Conservation (phyloP, 306 rosid genomes). For the Cucurbita pepo region DNA sequence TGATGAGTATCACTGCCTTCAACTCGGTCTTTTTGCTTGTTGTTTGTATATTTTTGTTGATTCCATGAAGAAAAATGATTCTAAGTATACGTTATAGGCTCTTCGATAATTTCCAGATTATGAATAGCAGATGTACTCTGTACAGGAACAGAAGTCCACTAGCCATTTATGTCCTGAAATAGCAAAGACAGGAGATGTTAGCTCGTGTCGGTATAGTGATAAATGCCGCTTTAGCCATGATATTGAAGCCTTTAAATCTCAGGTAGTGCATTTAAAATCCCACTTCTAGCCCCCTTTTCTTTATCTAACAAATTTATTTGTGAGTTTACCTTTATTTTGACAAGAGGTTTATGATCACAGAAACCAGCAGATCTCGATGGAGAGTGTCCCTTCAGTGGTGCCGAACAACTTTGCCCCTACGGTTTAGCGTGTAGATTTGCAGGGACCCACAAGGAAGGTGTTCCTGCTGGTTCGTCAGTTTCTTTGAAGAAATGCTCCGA, state of each 20-base stretch:
- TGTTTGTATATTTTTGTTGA: neutral
- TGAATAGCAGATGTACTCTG: neutral
- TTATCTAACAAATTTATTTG: neutral
- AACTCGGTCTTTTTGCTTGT: neutral
- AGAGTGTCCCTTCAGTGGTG: conserved; percentile 53
- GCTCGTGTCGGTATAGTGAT: conserved; percentile 49
- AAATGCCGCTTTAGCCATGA: conserved; percentile 87
- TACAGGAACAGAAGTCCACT: conserved; percentile 55
- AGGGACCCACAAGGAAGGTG: conserved; percentile 38
- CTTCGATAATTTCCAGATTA: neutral
- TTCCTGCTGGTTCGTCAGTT: conserved; percentile 12
- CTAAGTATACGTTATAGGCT: neutral
- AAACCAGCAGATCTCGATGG: conserved; percentile 72
- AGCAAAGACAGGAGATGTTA: conserved; percentile 60
- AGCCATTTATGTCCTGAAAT: conserved; percentile 48
- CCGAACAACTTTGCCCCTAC: conserved; percentile 50
- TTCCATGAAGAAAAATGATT: neutral
- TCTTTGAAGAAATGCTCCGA: conserved; percentile 34
- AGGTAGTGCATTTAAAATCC: conserved; percentile 25
- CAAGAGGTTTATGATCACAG: conserved; percentile 23
- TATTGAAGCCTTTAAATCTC: conserved; percentile 54
- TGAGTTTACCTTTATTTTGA: neutral
- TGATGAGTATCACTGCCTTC: neutral
- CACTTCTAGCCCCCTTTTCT: neutral
- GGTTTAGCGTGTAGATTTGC: conserved; percentile 70